Evolutionary conservation across 2,329 filamentous ascomycete species (phyloP), one percentile per base, ranked within the genome.

Genomic region (Myriosclerotinia scirpicola): DNA sequence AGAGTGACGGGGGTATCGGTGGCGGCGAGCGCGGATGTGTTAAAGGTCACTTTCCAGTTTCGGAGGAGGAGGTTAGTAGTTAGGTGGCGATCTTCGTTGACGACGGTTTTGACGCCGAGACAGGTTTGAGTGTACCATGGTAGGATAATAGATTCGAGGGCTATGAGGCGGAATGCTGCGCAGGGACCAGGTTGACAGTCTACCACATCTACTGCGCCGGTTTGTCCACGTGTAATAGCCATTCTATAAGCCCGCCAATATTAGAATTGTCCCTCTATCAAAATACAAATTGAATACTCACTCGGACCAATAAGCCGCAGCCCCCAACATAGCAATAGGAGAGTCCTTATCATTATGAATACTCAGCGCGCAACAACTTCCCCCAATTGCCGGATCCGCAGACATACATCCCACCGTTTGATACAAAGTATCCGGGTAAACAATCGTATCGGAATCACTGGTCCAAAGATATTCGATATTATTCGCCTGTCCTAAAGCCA

Each of bases 41-140:
- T 75, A 64, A 77, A 78, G 14, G 74, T 75, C 36, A 78, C 73
- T 26, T 72, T 75, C 74, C 75, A 77, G 9, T 76, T 76, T 46
- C 71, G 72, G 4, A 78, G 70, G 5, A 78, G 72, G 0, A 79
- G 71, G 11, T 75, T 74, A 11, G 77, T 78, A 0, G 77, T 79
- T 5, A 79, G 71, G 64, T 79, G 77, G 11, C 77, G 75, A 65
- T 79, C 77, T 67, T 79, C 77, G 65, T 79, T 79, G 44, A 78
- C 74, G 55, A 78, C 64, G 69, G 78, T 78, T 48, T 73, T 74
- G 64, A 76, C 72, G 1, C 77, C 77, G n/a, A 76, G 66, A 0
- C 76, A 73, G 0, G 70, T 77, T 68, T 79, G 77, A 3, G 74
- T 77, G 59, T 79, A 79, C 77, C 77, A 79, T 2, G 70, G 68